phyloP scores from a whole-genome alignment of 2,329 filamentous ascomycete species.

The Rhynchosporium secalis region DNA sequence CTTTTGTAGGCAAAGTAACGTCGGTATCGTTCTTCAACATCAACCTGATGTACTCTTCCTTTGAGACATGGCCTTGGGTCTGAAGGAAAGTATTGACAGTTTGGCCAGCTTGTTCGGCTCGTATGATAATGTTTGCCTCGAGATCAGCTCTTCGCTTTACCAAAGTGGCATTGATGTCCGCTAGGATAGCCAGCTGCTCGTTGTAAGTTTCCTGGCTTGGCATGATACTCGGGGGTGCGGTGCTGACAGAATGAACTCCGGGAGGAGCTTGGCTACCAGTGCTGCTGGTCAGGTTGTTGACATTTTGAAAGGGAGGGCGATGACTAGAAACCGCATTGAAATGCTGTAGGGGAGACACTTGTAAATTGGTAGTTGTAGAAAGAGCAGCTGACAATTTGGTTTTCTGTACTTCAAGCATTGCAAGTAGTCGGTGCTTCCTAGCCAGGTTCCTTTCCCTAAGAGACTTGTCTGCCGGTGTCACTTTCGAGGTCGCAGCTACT shows the following conservation, averaged over 20 bases:
- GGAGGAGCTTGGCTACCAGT: not conserved
- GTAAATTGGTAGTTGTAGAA: not conserved
- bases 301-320: not conserved
- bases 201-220: not conserved
- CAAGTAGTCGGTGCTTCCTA: not conserved
- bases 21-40: not conserved
- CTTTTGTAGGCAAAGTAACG: not conserved
- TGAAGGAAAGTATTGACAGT: not conserved
- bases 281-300: not conserved
- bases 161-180: not conserved
- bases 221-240: no score
- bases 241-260: not conserved
- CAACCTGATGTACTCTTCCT: not conserved
- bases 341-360: not conserved
- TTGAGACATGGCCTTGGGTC: not conserved
- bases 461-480: not conserved
- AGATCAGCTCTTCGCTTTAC: not conserved
- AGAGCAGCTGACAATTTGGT: not conserved
- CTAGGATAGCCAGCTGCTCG: not conserved
- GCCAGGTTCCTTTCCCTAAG: not conserved
- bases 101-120: not conserved
- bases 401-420: not conserved
- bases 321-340: not conserved
- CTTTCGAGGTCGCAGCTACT: not conserved
- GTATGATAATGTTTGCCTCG: not conserved